Base-by-base conservation (phyloP, 805 yeast species). In the Brettanomyces anomalus region DNA sequence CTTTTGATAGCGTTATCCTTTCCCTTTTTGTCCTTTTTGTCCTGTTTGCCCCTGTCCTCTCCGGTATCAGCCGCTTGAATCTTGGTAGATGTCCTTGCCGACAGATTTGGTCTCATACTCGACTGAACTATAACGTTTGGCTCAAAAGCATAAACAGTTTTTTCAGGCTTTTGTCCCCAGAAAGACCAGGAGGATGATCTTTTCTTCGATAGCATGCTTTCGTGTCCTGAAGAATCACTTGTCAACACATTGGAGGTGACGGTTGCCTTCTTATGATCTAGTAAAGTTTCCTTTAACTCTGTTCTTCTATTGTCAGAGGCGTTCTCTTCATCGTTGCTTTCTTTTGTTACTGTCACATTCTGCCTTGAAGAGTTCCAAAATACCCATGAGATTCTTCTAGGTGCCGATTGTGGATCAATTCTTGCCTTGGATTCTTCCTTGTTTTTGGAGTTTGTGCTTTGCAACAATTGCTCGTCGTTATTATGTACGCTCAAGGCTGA, bases 161-260 rank as follows among this genome's bases (percentile, higher is more conserved):
- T 28, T 18, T 28, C 32, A 3, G 44, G 43, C 4, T 39, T 43
- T 10, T 47, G 35, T 2, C 52, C 43, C 64, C 62, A 59, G 39
- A 58, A 54, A 2, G 61, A 47, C 64, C 64, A 59, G 7, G 62
- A 57, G 14, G 41, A 50, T 2, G 54, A 24, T 26, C 56, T 43
- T 17, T 42, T 45, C 36, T 46, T 50, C 10, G 37, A 4, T 10
- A 11, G 2, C 28, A 7, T 11, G 28, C 10, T 24, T 24, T 24
- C 28, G 10, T 7, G 10, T 11, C 28, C 28, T 24, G 10, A 24
- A 24, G 28, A 24, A 11, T 24, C 28, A 11, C 28, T 24, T 7
- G 6, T 24, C 28, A 24, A 24, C 6, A 11, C 28, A 7, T 24
- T 24, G 10, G 28, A 24, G 10, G 28, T 24, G 10, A 24, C 28